phyloP scores from a whole-genome alignment of 495 filamentous ascomycete species.

The Daldinia caldariorum region DNA sequence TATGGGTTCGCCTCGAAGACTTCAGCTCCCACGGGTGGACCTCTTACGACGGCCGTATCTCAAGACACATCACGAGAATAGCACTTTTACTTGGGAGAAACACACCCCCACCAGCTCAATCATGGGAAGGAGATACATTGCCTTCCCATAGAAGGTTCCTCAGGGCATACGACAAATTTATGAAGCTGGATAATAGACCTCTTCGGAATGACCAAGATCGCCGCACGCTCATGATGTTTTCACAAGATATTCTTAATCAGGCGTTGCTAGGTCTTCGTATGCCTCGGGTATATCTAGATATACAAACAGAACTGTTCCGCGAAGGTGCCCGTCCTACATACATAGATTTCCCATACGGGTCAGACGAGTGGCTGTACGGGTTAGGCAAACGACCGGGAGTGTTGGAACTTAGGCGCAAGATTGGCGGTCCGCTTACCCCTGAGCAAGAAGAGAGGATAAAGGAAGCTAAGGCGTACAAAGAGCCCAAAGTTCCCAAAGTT shows the following conservation, averaged over 20 bases:
- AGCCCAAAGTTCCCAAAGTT: not conserved
- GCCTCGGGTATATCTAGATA: not conserved
- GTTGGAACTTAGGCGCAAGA: constrained; percentile 14
- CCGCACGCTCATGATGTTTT: constrained; percentile 1
- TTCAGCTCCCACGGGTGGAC: constrained; percentile 1
- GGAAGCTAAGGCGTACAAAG: not conserved
- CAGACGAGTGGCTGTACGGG: constrained; percentile 24
- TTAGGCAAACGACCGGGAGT: constrained; percentile 28
- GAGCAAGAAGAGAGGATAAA: not conserved
- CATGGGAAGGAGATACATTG: constrained; percentile 9
- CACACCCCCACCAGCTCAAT: not conserved
- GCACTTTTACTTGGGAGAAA: not conserved
- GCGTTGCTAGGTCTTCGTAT: constrained; percentile 21
- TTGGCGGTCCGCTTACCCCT: constrained; percentile 22
- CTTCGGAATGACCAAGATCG: constrained; percentile 3
- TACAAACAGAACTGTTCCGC: constrained; percentile 11
- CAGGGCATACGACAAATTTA: constrained; percentile 16
- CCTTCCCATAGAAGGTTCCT: not conserved
- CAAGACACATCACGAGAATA: constrained; percentile 8
- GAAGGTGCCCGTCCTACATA: constrained; percentile 32
- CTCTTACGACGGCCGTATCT: not conserved
- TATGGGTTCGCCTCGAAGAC: constrained; percentile 1
- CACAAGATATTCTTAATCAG: constrained; percentile 5
- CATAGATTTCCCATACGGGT: constrained; percentile 26
- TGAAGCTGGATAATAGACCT: not conserved